phyloP scores from a whole-genome alignment of 2,329 filamentous ascomycete genomes.

The Ophiocordyceps sinensis region DNA sequence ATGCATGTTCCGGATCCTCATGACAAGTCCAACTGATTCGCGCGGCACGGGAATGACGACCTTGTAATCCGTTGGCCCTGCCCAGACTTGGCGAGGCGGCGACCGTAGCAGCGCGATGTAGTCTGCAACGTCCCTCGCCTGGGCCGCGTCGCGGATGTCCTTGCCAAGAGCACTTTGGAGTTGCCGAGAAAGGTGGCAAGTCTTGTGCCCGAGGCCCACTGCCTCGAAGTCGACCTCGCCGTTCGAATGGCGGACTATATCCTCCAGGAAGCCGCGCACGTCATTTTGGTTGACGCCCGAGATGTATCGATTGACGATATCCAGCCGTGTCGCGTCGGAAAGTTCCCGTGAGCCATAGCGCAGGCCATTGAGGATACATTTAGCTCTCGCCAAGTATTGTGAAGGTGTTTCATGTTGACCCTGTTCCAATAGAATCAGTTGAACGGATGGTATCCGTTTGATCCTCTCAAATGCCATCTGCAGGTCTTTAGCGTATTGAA shows the following conservation, averaged over 20 bases:
- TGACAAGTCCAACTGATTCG: slow-evolving; percentile 18
- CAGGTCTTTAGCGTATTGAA: slow-evolving; percentile 38
- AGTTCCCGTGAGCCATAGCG: slow-evolving; percentile 17
- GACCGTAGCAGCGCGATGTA: slow-evolving; percentile 37
- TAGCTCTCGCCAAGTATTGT: slow-evolving; percentile 32
- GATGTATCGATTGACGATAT: slow-evolving; percentile 30
- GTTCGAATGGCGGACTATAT: slow-evolving; percentile 4
- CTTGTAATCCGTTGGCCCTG: slow-evolving; percentile 5
- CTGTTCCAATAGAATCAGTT: slow-evolving; percentile 39
- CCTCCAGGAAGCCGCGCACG: slow-evolving; percentile 26
- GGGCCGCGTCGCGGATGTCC: slow-evolving; percentile 25
- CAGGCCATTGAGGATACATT: slow-evolving; percentile 17
- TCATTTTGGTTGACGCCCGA: slow-evolving; percentile 33
- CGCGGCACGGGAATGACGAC: slow-evolving; percentile 21
- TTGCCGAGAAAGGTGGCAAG: slow-evolving; percentile 39
- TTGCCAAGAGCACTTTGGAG: slow-evolving; percentile 39
- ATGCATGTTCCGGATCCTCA: slow-evolving; percentile 28
- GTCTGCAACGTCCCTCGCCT: slow-evolving; percentile 22
- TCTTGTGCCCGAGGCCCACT: slow-evolving; percentile 35
- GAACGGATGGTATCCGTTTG: slow-evolving; percentile 36
- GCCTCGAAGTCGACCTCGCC: slow-evolving; percentile 20
- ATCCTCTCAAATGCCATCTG: slow-evolving; percentile 31
- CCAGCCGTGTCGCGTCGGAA: slow-evolving; percentile 2
- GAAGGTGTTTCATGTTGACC: slow-evolving; percentile 33
- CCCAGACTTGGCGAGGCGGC: slow-evolving; percentile 12